Conservation (phyloP, 164 flowering plant genomes). For the Nelumbo lutea region DNA sequence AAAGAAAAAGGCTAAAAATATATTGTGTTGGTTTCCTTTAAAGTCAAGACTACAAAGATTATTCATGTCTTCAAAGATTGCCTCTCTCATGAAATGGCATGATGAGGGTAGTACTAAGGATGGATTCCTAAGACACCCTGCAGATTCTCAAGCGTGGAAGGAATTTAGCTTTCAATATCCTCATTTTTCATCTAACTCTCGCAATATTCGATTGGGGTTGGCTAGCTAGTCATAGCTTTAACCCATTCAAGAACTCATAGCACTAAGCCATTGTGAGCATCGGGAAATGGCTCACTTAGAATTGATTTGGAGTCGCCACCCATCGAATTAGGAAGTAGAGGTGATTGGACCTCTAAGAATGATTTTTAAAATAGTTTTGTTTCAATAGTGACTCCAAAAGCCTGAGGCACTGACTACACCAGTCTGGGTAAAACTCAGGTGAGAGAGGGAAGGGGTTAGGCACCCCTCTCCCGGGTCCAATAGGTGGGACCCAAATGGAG, state of each 20-base stretch:
- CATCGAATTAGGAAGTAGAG: no score
- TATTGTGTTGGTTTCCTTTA: neutral
- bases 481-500: no score
- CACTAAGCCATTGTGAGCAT: neutral
- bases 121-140: neutral
- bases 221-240: constrained; percentile 14
- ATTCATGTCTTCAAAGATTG: neutral
- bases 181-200: constrained; percentile 4
- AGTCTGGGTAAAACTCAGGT: no score
- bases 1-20: no score
- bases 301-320: no score
- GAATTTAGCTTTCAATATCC: neutral
- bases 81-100: constrained; percentile 12
- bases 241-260: constrained; percentile 15
- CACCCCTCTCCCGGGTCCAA: no score
- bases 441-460: no score
- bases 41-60: neutral
- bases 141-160: constrained; percentile 5
- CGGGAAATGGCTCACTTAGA: no score
- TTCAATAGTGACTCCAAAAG: no score
- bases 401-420: no score
- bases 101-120: neutral
- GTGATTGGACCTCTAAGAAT: no score
- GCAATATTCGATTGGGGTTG: constrained; percentile 12
- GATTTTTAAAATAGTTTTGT: no score